Base-by-base conservation (phyloP, 2,329 filamentous ascomycete species). In the Capronia americana region DNA sequence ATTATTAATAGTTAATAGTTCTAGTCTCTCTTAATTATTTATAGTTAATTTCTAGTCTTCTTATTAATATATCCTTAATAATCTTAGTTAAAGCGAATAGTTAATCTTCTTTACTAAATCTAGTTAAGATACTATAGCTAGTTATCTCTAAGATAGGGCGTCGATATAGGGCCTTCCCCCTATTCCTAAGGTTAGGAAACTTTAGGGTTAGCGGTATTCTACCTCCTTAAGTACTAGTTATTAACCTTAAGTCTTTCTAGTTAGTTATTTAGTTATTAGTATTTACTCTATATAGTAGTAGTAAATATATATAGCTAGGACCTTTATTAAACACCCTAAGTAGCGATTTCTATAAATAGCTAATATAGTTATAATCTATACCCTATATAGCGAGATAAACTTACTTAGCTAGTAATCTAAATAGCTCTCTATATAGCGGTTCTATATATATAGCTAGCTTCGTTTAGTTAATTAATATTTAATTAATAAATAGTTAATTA, bases 361-460 rank as follows among this genome's bases (percentile, higher is more conserved):
- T n/a, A 41, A n/a, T 53, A 53, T 17, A 46, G 30, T 32, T 32
- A 46, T 20, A 46, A 23, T 28, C 24, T 53, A 53, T n/a, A 20
- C 32, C 20, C 55, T 41, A 14, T 57, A 57, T 23, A 57, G 32
- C 4, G 17, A 10, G 20, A 57, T 12, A 10, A 23, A 41, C 55
- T 57, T 57, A 23, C 32, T 23, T 24, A 34, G 28, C 54, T 24
- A 41, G 30, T 57, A 57, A n/a, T 57, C n/a, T 14, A 38, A 24
- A 57, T 34, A 24, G 17, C 14, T 57, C 28, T 24, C 17, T 24
- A n/a, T 57, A 38, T n/a, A 57, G 54, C 30, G 30, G 54, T 57
- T n/a, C 54, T 57, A 23, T 30, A 38, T 57, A 38, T 41, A 57
- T 57, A 23, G 54, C 14, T 30, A 38, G 30, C 28, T 24, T 44